Base-by-base conservation (phyloP, 139 green algal genomes). In the Tetradesmus lagerheimii region DNA sequence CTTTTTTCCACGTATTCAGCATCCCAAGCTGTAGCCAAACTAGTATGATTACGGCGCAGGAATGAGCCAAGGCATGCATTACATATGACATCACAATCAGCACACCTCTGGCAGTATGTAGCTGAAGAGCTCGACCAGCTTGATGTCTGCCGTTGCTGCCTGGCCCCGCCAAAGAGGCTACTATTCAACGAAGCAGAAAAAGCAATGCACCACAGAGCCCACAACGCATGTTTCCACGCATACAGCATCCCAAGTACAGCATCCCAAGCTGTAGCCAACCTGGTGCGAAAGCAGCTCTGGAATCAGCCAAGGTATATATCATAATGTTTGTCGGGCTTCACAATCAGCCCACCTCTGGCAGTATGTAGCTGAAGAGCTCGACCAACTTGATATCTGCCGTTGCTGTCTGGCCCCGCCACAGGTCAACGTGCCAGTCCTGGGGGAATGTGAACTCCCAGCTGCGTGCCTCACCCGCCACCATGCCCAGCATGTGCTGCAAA, bases 101-200 rank as follows among this genome's bases (percentile, higher is more conserved):
- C 85, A 3, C 90, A 95, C 93, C 90, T 92, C 89, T 66, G 93
- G 93, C 83, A 94, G 90, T 4, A 90, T 89, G 90, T 92, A 95
- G 50, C 90, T 78, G 57, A 95, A 94, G 35, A 95, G 78, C 80
- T 95, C 93, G 16, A 87, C 31, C 29, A 95, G 23, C 39, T 85
- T 92, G 67, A 94, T 57, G 4, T 77, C 80, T 0, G 84, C 93
- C 0, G 74, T 71, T 3, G 86, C 86, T 18, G 43, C 71, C 34
- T 91, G 76, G 4, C 85, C 89, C 71, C 92, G 77, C 93, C 92
- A 94, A 83, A 94, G 78, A 87, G 94, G 92, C n/a, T n/a, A n/a
- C n/a, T 41, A 94, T 89, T 95, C 93, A 39, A 94, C 91, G n/a
- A n/a, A n/a, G n/a, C n/a, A n/a, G n/a, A n/a, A n/a, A n/a, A n/a